Conservation (phyloP, 768 basidiomycete genomes). For the Russula sp. region DNA sequence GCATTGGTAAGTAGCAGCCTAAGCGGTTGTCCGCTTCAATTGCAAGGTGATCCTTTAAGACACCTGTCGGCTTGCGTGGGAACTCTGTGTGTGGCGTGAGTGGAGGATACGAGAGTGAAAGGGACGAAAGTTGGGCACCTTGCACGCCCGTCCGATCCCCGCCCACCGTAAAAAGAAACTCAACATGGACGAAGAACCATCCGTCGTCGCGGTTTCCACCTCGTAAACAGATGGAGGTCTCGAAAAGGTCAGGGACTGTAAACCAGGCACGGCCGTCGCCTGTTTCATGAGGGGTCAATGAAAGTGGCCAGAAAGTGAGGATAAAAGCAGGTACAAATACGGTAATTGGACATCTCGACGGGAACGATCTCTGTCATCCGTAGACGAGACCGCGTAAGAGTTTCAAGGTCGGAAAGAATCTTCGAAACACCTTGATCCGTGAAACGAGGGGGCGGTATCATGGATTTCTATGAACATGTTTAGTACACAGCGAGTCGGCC, state of each 20-base stretch:
- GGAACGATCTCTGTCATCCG: conserved; percentile 76
- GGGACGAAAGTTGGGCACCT: conserved; percentile 38
- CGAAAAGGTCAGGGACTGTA: conserved; percentile 64
- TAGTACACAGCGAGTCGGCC: background rate
- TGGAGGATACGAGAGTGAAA: background rate
- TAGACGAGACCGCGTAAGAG: conserved; percentile 72
- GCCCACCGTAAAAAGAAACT: conserved; percentile 66
- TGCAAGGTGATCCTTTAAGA: conserved; percentile 59
- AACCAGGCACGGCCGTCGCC: conserved; percentile 79
- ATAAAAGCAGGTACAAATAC: conserved; percentile 45
- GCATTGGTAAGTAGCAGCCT: conserved; percentile 52
- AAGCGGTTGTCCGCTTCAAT: conserved; percentile 69
- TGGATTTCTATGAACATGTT: conserved; percentile 47
- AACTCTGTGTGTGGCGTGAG: conserved; percentile 46
- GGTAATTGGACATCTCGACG: conserved; percentile 68
- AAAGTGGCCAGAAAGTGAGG: conserved; percentile 24
- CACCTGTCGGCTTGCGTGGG: conserved; percentile 57
- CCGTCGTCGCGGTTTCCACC: conserved; percentile 65
- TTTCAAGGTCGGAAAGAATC: conserved; percentile 67
- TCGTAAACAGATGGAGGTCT: conserved; percentile 64
- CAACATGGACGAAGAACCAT: conserved; percentile 82
- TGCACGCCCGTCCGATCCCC: conserved; percentile 69
- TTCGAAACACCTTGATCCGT: conserved; percentile 60
- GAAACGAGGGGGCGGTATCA: conserved; percentile 59
- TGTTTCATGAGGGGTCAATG: conserved; percentile 27